Percentiles rank a stretch among this genome's conserved stretches.
phyloP scores from a whole-genome alignment of 2,329 filamentous ascomycete species.

The Cryoendolithus antarcticus region DNA sequence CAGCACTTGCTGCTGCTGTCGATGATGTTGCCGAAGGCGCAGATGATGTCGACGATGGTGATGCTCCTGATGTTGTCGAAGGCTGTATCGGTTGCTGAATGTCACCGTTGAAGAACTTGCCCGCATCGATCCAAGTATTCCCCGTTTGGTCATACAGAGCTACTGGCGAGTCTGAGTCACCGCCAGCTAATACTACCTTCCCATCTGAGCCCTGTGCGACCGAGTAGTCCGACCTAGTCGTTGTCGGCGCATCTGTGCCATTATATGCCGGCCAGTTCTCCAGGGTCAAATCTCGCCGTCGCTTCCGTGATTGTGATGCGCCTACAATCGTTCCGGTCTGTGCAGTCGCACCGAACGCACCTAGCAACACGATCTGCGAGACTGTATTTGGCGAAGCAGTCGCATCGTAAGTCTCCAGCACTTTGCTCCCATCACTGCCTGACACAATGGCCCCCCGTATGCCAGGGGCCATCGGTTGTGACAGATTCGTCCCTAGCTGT shows the following conservation, averaged over 20 bases:
- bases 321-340: conserved; percentile 36
- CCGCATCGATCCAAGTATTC: conserved; percentile 69
- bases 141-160: conserved; percentile 63
- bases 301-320: conserved; percentile 23
- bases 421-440: conserved; percentile 64
- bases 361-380: conserved; percentile 54
- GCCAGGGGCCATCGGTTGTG: conserved; percentile 25
- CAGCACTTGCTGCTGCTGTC: conserved; percentile 22
- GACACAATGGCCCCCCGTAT: conserved; percentile 47
- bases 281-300: conserved; percentile 44
- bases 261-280: conserved; percentile 70
- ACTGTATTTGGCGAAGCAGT: conserved; percentile 62
- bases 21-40: conserved; percentile 23
- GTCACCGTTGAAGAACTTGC: conserved; percentile 44
- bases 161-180: conserved; percentile 53
- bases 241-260: conserved; percentile 53
- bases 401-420: conserved; percentile 68
- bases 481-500: conserved; percentile 52
- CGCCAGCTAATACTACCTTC: conserved; percentile 67
- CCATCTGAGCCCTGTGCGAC: conserved; percentile 56
- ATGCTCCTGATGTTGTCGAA: conserved; percentile 21
- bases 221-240: conserved; percentile 55
- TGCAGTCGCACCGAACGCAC: conserved; percentile 42
- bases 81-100: conserved; percentile 24
- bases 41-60: conserved; percentile 25